Conservation (phyloP, 1,139 yeast species). For the Ogataea hybrid region DNA sequence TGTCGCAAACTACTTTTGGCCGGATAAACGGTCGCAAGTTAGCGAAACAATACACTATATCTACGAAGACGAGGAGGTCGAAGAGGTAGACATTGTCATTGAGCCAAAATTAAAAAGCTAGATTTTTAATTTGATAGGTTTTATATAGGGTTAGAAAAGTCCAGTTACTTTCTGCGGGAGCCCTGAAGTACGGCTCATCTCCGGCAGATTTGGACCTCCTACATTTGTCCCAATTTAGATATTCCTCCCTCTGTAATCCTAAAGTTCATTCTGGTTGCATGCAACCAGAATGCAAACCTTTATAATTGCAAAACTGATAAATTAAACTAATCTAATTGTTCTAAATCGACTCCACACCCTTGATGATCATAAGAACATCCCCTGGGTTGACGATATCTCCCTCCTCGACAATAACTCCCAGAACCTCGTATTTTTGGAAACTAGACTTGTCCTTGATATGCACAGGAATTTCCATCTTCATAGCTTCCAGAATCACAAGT, state of each 20-base stretch:
- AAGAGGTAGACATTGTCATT: conserved; percentile 4
- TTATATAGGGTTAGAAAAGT: neutral
- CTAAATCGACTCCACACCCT: conserved; percentile 1
- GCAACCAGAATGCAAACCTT: too few relatives aligned
- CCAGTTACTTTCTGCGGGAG: too few relatives aligned
- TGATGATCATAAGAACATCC: conserved; percentile 22
- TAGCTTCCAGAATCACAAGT: conserved; percentile 40
- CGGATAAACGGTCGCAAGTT: conserved; percentile 13
- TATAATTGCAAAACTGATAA: too few relatives aligned
- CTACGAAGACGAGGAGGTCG: conserved; percentile 2
- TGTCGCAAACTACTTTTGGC: conserved; percentile 12
- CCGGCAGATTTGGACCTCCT: too few relatives aligned
- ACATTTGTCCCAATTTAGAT: too few relatives aligned
- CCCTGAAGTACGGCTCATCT: too few relatives aligned
- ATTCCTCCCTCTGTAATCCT: too few relatives aligned
- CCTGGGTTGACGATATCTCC: conserved; percentile 38
- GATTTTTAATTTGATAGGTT: neutral
- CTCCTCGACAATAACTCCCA: conserved; percentile 33
- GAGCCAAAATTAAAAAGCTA: neutral
- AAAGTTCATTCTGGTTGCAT: too few relatives aligned
- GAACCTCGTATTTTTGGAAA: conserved; percentile 24
- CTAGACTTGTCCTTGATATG: conserved; percentile 28
- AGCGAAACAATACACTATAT: conserved; percentile 9
- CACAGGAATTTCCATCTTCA: conserved; percentile 47
- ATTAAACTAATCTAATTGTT: too few relatives aligned